A percentile compares a stretch with the other conserved stretches of the same genome.
These are phyloP conservation scores for Podila epigama DNA, from an alignment of 192 early-diverging fungal genomes.

Conservation along the genomic window DNA sequence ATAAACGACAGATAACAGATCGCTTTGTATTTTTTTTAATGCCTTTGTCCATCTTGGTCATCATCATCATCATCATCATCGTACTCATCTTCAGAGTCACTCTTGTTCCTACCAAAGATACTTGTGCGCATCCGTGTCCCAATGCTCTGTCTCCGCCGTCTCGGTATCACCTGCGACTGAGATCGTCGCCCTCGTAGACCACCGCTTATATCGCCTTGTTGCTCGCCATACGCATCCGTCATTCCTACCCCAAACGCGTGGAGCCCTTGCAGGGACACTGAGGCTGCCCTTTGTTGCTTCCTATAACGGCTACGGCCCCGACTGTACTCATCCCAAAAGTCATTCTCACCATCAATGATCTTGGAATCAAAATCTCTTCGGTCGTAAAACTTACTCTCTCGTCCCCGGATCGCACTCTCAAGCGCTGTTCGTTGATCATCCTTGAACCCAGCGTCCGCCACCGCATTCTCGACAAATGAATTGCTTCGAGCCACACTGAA, in stretches of 20 bases:
- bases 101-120: constrained; percentile 18
- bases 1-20: background rate
- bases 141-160: constrained; percentile 15
- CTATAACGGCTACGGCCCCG: background rate
- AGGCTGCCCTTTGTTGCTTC: too few relatives aligned
- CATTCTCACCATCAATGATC: constrained; percentile 18
- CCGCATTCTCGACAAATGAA: constrained; percentile 33
- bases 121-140: constrained; percentile 18
- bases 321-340: background rate
- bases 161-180: background rate
- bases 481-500: constrained; percentile 14
- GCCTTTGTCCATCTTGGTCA: background rate
- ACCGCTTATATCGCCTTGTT: background rate
- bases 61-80: constrained; percentile 29
- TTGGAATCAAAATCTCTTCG: constrained; percentile 45
- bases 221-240: too few relatives aligned
- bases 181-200: background rate
- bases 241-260: constrained; percentile 6
- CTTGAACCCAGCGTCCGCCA: constrained; percentile 30
- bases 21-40: background rate
- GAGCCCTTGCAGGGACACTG: constrained; percentile 10
- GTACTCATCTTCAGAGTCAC: constrained; percentile 2
- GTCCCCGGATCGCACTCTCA: background rate
- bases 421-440: constrained; percentile 1
- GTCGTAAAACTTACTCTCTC: constrained; percentile 32